Base-by-base conservation (phyloP, 805 yeast species). In the Cyberlindnera suaveolens region DNA sequence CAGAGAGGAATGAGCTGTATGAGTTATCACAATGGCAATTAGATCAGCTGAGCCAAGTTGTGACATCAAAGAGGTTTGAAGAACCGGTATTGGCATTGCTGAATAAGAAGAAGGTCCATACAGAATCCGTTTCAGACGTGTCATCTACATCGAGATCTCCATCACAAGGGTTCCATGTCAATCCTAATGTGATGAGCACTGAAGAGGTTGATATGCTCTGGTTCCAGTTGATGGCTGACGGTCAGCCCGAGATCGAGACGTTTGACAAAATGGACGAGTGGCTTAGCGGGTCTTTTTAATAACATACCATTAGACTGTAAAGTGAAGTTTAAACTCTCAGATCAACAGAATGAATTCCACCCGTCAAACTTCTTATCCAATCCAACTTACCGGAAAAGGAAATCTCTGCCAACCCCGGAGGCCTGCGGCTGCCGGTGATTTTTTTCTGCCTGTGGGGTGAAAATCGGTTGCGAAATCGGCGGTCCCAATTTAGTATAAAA, bases 171-270 rank as follows among this genome's bases (percentile, higher is more conserved):
- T 44, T 52, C 43, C 52, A 56, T 32, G 46, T 49, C 8, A 53
- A 52, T 31, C 41, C 45, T 30, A 53, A 47, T 23, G 42, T 45
- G 15, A 43, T 50, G 47, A 40, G 51, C 6, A 46, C 42, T 20
- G 10, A 31, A 11, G 60, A 57, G 36, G 47, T 55, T 41, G 61
- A 57, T 36, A 38, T 45, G 14, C 32, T 51, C 3, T 57, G 61
- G 61, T 43, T 52, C 41, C 51, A 57, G 27, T 49, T 54, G 58
- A 43, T 57, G 48, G 52, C 15, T 13, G 19, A 33, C 2, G 36
- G 14, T 8, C 19, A 15, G 36, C 20, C 36, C 19, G 19, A 18
- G 30, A 34, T 18, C 33, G 39, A 37, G 34, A 14, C 38, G 11
- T 23, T 23, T 23, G 27, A 23, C 27, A 23, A 23, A 4, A 23